These are phyloP conservation scores for Tephrocybe sp. DNA, from an alignment of 768 basidiomycete species.

Conservation along the genomic window DNA sequence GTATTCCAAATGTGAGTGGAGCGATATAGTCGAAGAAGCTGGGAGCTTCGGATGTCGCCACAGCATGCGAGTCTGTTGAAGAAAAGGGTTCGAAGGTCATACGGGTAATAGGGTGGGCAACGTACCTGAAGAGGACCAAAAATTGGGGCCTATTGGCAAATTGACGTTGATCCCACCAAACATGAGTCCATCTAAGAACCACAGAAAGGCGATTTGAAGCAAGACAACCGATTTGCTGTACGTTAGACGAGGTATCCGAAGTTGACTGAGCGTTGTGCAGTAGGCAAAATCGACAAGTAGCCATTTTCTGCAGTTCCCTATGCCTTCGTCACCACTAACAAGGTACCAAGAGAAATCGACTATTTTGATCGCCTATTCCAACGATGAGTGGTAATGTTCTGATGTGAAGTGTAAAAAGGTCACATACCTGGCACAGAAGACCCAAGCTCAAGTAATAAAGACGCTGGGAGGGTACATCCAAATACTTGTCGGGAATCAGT, in stretches of 20 bases:
- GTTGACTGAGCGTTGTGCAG: conserved; percentile 52
- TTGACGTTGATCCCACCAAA: conserved; percentile 74
- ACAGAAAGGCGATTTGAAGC: conserved; percentile 60
- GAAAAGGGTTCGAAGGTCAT: neutral
- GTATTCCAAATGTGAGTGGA: conserved; percentile 49
- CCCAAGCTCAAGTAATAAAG: conserved; percentile 78
- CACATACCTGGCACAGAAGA: conserved; percentile 69
- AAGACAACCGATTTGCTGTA: conserved; percentile 64
- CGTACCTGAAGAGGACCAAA: conserved; percentile 30
- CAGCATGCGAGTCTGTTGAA: conserved; percentile 30
- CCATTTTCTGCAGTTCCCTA: conserved; percentile 64
- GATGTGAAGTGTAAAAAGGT: neutral
- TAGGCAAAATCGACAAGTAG: conserved; percentile 67
- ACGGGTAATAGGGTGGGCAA: neutral
- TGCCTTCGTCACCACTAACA: conserved; percentile 42
- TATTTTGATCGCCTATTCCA: conserved; percentile 67
- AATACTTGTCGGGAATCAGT: conserved; percentile 69
- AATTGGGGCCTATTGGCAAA: conserved; percentile 8
- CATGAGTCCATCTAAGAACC: conserved; percentile 66
- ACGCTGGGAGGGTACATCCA: conserved; percentile 79
- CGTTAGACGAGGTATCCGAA: conserved; percentile 74
- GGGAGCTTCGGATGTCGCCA: conserved; percentile 45
- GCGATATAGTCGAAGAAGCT: conserved; percentile 49
- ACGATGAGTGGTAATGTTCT: conserved; percentile 1
- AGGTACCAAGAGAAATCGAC: conserved; percentile 67